Base-by-base conservation (phyloP, 805 yeast genomes). In the Kluyveromyces siamensis region DNA sequence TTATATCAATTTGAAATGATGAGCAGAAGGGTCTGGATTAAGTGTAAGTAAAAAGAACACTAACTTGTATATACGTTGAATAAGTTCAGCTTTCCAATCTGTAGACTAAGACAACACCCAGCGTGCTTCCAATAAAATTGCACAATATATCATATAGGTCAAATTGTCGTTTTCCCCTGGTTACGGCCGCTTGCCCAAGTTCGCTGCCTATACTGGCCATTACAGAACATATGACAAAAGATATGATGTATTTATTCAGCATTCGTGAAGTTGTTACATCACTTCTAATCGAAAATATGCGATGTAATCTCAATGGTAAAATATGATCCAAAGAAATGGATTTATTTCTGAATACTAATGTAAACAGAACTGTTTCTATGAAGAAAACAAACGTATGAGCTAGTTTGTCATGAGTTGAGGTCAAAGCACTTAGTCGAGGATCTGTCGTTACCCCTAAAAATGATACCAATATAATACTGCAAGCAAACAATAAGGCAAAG, bases 191-290 rank as follows among this genome's bases (percentile, higher is more conserved):
- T 53, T 80, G 86, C 1, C 72, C 48, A 43, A 73, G 63, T 55
- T 80, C 86, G 63, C 80, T 80, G 2, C 68, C 66, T 2, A 79
- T 58, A 13, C 76, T 66, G 0, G 73, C 81, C 2, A 67, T 68
- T 1, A 73, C n/a, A 0, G 79, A 68, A 56, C 84, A 79, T 3
- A 70, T 54, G 0, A 67, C 14, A 8, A 75, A 51, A 0, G 79
- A 70, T 37, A 75, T 27, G 13, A 47, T 13, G 40, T 56, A 60
- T 41, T 63, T 63, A 44, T 51, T 46, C 6, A 57, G 40, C 9
- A 27, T 21, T 21, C 42, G 6, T 14, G 25, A 5, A 18, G 6
- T 14, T 6, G 17, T 36, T 17, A 8, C 13, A 19, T 16, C 18
- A 47, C 46, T 8, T 21, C 18, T n/a, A 44, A 45, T 14, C 43